Base-by-base conservation (phyloP, 352 stramenopile genomes). In the Thalassiosira oceanica region DNA sequence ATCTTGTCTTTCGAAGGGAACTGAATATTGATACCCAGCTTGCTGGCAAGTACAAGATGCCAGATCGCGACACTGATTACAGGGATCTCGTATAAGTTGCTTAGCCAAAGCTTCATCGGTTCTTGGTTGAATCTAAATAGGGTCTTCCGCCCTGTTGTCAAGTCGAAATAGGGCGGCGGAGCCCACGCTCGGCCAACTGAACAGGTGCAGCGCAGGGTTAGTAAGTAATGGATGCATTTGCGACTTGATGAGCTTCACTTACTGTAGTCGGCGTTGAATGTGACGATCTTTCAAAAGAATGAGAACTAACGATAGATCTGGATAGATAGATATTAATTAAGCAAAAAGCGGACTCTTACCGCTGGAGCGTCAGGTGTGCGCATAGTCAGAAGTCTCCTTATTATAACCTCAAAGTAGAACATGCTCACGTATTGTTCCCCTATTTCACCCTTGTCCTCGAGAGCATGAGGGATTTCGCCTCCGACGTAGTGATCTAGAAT, bases 251-350 rank as follows among this genome's bases (percentile, higher is more conserved):
- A 28, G 27, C 48, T 54, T 10, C 20, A n/a, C 3, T 1, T 24
- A 61, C 41, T 21, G 37, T 78, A 78, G n/a, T 78, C 67, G 20
- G 67, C 67, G 35, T 78, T 78, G 41, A 78, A 78, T 13, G 58
- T 78, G 15, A 78, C 39, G 4, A 78, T 67, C n/a, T n/a, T n/a
- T n/a, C n/a, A n/a, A n/a, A n/a, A n/a, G n/a, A n/a, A n/a, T n/a
- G n/a, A n/a, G n/a, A n/a, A n/a, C n/a, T n/a, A n/a, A n/a, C n/a
- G n/a, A n/a, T n/a, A n/a, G n/a, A n/a, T n/a, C n/a, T n/a, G n/a
- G n/a, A n/a, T n/a, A n/a, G n/a, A n/a, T n/a, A n/a, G n/a, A n/a
- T n/a, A n/a, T n/a, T n/a, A n/a, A n/a, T n/a, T n/a, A n/a, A n/a
- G n/a, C n/a, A n/a, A n/a, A n/a, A n/a, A n/a, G n/a, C n/a, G n/a